Base-by-base conservation (phyloP, 192 early-diverging fungal species). In the Backusella luteola region DNA sequence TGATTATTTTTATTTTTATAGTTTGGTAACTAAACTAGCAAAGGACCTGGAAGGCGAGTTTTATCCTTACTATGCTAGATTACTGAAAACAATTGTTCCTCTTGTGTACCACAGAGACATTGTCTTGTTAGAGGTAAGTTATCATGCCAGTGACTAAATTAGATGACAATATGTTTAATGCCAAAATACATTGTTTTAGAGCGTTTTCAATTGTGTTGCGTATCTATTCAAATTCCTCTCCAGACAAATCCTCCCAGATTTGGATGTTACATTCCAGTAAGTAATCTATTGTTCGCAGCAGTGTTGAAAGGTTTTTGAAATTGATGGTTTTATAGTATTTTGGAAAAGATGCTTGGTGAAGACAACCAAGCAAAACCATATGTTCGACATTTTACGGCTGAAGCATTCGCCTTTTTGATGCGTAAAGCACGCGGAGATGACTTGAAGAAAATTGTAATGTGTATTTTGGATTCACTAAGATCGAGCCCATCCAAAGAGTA, bases 41-140 rank as follows among this genome's bases (percentile, higher is more conserved):
- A 91, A 89, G 70, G 98, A 99, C 83, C 84, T 99, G n/a, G 94
- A 96, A 83, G 92, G 92, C 6, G 97, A 99, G 76, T 89, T 97
- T 21, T 92, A 91, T 76, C 90, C 91, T 32, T 91, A 94, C 80
- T 95, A 93, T 75, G 87, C 86, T 41, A 69, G 83, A 9, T 73
- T 98, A n/a, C 82, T 96, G 42, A 73, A 74, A 12, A 84, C 85
- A 6, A 91, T 98, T 36, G 70, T 87, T 76, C 91, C 86, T 23
- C 77, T 94, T 19, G 90, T 96, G 68, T 87, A 90, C 21, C 83
- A 84, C 6, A 84, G 88, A 49, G 89, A 93, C 79, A 80, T 94
- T 46, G 89, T 91, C 75, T 82, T 94, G 4, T 85, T 98, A 23
- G 96, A 97, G 84, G 93, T 91, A 82, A 41, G 19, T 49, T 39